These are phyloP conservation scores for Solanum pimpinellifolium DNA, from an alignment of 257 asterid species.

Conservation along the genomic window DNA sequence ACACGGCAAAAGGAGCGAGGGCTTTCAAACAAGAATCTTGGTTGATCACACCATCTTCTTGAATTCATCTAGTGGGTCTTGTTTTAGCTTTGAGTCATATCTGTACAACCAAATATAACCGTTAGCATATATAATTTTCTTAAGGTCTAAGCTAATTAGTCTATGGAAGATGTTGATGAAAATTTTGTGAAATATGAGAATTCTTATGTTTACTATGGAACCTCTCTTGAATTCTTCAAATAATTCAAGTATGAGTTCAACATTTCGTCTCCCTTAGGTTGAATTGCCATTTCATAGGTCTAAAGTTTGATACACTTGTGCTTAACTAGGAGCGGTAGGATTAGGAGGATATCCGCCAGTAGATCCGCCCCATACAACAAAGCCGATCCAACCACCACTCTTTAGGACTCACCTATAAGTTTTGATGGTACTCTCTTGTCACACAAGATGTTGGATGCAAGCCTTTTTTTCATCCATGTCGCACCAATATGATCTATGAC, in stretches of 20 bases:
- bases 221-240: background rate
- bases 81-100: background rate
- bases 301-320: background rate
- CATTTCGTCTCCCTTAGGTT: background rate
- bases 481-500: background rate
- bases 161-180: background rate
- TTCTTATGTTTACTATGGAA: background rate
- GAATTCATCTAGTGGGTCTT: background rate
- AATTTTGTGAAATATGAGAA: background rate
- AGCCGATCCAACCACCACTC: background rate
- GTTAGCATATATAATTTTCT: background rate
- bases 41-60: background rate
- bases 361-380: background rate
- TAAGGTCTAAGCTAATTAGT: background rate
- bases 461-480: background rate
- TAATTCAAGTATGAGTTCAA: background rate
- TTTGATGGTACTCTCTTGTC: background rate
- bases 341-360: background rate
- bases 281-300: background rate
- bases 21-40: background rate
- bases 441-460: background rate
- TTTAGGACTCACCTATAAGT: background rate
- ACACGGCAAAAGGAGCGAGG: background rate
- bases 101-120: background rate
- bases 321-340: background rate